Percentiles rank a stretch among this genome's conserved stretches.
Conservation (phyloP, 805 yeast genomes). For the Yarrowia sp. region DNA sequence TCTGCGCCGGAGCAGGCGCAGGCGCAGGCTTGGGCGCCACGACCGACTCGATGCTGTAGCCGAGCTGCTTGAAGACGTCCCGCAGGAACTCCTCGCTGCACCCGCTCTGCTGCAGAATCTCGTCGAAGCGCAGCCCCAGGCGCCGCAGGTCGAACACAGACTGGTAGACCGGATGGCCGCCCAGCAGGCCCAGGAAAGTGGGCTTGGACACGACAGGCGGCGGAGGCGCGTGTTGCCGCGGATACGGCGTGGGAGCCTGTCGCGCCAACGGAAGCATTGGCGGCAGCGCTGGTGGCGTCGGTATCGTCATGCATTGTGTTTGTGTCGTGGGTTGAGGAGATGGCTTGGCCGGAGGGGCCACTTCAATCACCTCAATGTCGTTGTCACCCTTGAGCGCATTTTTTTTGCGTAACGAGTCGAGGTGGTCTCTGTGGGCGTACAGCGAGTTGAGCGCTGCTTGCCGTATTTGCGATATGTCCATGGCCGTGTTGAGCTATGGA, state of each 20-base stretch:
- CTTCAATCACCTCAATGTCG: not conserved
- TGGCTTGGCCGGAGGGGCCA: not conserved
- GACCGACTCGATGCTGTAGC: not conserved
- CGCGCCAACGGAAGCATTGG: not conserved
- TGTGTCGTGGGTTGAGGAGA: not conserved
- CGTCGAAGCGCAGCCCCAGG: conserved; percentile 18
- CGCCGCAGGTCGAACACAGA: conserved; percentile 9
- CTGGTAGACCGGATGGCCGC: conserved; percentile 13
- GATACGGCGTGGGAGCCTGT: conserved; percentile 14
- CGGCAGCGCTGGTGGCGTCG: not conserved
- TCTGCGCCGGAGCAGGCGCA: not conserved
- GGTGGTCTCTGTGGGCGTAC: conserved; percentile 14
- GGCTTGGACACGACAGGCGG: not conserved
- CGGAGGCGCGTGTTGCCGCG: conserved; percentile 5
- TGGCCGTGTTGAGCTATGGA: not conserved
- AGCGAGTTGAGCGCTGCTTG: conserved; percentile 25
- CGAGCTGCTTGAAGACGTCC: not conserved
- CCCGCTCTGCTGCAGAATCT: conserved; percentile 17
- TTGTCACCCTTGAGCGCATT: not conserved
- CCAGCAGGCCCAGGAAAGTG: not conserved
- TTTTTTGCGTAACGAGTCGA: not conserved
- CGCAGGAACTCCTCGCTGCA: not conserved
- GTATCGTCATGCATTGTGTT: not conserved
- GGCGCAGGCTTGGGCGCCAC: not conserved
- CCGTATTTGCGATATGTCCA: conserved; percentile 20